Percentiles rank a stretch among this genome's conserved stretches.
Conservation (phyloP, 2,329 filamentous ascomycete genomes). For the Stagonosporopsis chrysanthemi region DNA sequence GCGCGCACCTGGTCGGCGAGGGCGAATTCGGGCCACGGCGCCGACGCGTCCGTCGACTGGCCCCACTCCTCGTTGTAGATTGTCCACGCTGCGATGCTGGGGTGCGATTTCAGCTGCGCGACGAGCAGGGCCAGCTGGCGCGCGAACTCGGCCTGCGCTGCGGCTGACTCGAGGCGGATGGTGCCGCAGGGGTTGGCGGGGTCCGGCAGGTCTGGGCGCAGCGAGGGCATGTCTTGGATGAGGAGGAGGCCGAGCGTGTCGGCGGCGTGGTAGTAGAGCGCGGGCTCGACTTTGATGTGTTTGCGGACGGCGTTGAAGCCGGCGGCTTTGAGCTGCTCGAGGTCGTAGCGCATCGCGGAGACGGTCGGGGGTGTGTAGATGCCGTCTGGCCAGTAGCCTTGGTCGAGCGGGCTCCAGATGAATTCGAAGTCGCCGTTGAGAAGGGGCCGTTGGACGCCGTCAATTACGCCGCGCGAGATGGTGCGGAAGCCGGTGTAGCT, state of each 20-base stretch:
- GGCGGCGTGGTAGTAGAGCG: slow-evolving; percentile 72
- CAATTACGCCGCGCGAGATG: slow-evolving; percentile 62
- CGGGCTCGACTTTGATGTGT: slow-evolving; percentile 74
- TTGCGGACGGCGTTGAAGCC: slow-evolving; percentile 77
- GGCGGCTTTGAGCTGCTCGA: slow-evolving; percentile 68
- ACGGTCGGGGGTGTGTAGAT: slow-evolving; percentile 69
- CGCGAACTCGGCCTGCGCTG: slow-evolving; percentile 69
- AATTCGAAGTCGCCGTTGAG: slow-evolving; percentile 75
- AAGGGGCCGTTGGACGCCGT: slow-evolving; percentile 67
- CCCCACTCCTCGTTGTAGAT: slow-evolving; percentile 79
- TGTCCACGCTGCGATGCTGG: slow-evolving; percentile 71
- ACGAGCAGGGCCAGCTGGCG: slow-evolving; percentile 69
- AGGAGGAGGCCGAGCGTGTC: slow-evolving; percentile 71
- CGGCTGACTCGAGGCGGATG: slow-evolving; percentile 33
- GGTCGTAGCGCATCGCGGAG: slow-evolving; percentile 73
- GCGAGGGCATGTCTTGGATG: slow-evolving; percentile 75
- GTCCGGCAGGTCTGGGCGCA: slow-evolving; percentile 46
- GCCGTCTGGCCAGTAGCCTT: slow-evolving; percentile 76
- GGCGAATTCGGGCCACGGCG: slow-evolving; percentile 62
- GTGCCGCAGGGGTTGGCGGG: slow-evolving; percentile 18
- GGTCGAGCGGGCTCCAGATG: slow-evolving; percentile 72
- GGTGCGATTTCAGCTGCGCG: slow-evolving; percentile 69
- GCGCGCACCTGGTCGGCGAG: slow-evolving; percentile 63
- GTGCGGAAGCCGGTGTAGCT: slow-evolving; percentile 77
- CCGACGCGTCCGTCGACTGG: slow-evolving; percentile 55